A percentile compares a stretch with the other conserved stretches of the same genome.
phyloP scores from a whole-genome alignment of 148 eudicot genomes.

The Fallopia convolvulus region DNA sequence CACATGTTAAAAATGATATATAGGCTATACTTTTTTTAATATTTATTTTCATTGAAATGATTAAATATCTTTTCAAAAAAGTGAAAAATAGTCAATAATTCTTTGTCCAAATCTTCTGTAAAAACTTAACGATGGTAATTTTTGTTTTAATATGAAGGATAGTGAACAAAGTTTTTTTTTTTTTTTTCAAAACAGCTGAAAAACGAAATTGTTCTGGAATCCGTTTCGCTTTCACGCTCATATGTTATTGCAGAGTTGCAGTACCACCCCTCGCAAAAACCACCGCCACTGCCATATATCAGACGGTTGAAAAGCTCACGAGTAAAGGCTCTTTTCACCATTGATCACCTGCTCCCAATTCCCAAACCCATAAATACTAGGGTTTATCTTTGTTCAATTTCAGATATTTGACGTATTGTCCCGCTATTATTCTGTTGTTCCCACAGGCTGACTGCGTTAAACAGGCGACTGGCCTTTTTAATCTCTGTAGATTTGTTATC shows the following conservation, averaged over 20 bases:
- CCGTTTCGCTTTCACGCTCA: neutral
- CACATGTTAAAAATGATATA: neutral
- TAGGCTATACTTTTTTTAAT: neutral
- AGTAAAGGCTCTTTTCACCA: neutral
- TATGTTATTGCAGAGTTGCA: neutral
- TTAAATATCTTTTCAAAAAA: neutral
- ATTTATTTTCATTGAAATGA: neutral
- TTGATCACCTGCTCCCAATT: neutral
- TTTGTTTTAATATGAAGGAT: too few species aligned
- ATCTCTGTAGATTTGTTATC: neutral
- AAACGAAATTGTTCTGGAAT: neutral
- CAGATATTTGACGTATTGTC: neutral
- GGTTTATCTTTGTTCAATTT: neutral
- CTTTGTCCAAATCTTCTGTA: neutral
- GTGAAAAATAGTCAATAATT: neutral
- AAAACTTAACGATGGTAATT: too few species aligned
- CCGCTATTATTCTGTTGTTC: neutral
- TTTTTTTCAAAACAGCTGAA: too few species aligned
- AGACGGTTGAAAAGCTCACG: constrained; percentile 1
- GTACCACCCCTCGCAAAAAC: neutral
- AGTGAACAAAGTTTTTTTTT: too few species aligned
- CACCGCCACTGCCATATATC: neutral
- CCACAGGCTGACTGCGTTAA: neutral
- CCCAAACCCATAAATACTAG: neutral
- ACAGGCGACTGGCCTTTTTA: neutral